Percentiles rank a stretch among this genome's conserved stretches.
Conservation (phyloP, 73 alveolate species). For the Effrenium voratum region DNA sequence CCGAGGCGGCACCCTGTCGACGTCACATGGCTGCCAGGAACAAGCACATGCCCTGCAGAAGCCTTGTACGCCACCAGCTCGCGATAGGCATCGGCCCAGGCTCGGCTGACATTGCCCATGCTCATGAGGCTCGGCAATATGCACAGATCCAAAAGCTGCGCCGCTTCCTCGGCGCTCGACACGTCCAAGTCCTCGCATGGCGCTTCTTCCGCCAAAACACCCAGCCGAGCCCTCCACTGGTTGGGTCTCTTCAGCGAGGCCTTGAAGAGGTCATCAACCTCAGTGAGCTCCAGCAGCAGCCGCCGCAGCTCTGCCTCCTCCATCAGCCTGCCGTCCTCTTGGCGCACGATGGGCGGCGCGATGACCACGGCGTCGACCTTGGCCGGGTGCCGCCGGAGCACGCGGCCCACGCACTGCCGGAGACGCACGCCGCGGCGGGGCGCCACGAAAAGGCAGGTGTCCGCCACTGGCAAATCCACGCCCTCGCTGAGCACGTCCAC, state of each 20-base stretch:
- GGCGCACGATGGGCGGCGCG: neutral
- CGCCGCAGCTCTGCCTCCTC: neutral
- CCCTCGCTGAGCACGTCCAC: constrained; percentile 4
- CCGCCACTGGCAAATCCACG: neutral
- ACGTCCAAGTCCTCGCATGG: neutral
- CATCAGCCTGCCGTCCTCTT: neutral
- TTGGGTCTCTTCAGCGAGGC: neutral
- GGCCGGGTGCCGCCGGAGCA: neutral
- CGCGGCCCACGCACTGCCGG: neutral
- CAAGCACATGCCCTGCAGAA: neutral
- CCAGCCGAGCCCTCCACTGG: neutral
- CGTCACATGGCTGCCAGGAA: neutral
- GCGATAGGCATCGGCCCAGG: neutral
- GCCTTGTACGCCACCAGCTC: neutral
- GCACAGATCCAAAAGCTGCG: neutral
- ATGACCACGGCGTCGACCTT: neutral
- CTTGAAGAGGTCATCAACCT: neutral
- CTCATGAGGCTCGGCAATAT: neutral
- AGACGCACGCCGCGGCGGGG: neutral
- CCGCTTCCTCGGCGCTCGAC: too few species aligned
- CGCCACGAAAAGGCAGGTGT: neutral
- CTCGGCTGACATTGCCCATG: neutral
- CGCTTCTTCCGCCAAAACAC: neutral
- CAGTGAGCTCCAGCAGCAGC: neutral
- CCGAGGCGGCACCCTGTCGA: neutral